Percentiles rank a stretch among this genome's conserved stretches.
Conservation (phyloP, 257 asterid species). For the Solanum paucissectum region DNA sequence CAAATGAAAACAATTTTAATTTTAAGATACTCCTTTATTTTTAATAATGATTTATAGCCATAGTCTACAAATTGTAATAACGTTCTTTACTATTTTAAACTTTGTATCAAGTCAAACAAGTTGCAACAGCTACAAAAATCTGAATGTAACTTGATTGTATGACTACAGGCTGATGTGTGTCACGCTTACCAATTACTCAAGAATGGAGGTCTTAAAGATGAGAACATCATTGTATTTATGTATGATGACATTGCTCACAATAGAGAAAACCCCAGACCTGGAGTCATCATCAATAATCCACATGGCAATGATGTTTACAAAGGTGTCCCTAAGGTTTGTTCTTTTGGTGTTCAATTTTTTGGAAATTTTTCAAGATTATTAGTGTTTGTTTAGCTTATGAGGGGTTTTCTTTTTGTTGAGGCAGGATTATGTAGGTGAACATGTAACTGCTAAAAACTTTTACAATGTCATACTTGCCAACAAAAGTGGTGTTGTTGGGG, state of each 20-base stretch:
- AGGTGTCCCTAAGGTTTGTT: conserved; percentile 88
- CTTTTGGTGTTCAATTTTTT: background rate
- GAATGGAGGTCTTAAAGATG: conserved; percentile 79
- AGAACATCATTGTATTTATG: conserved; percentile 79
- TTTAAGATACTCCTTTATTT: too few species aligned
- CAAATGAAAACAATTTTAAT: too few species aligned
- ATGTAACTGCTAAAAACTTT: conserved; percentile 63
- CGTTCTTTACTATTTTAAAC: too few species aligned
- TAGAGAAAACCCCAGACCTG: conserved; percentile 69
- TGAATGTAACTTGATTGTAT: too few species aligned
- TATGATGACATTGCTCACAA: conserved; percentile 79
- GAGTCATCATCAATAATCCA: conserved; percentile 83
- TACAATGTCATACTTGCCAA: conserved; percentile 67
- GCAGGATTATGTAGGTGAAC: conserved; percentile 79
- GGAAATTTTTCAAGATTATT: background rate
- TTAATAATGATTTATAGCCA: too few species aligned
- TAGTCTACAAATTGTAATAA: background rate
- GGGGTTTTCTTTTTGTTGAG: background rate
- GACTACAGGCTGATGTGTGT: conserved; percentile 67
- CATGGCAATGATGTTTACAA: conserved; percentile 72
- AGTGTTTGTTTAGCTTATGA: background rate
- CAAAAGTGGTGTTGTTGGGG: conserved; percentile 63
- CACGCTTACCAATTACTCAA: conserved; percentile 82
- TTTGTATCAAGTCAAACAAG: too few species aligned
- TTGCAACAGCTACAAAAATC: background rate